Evolutionary conservation across 495 filamentous ascomycete genomes (phyloP).

Genomic region (Penicillium lividum): DNA sequence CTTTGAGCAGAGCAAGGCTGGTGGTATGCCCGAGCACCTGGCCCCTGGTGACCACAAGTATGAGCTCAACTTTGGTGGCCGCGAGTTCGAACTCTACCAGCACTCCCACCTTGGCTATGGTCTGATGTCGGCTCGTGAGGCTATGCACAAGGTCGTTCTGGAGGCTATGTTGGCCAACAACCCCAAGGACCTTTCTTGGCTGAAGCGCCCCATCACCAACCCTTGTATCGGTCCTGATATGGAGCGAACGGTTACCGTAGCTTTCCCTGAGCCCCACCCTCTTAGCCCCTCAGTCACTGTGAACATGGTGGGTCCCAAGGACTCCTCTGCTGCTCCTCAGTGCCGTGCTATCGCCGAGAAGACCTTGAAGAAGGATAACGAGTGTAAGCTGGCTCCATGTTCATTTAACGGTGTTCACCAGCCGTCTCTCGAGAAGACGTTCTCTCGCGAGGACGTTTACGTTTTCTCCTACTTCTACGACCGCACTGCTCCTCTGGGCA

Average conservation of each 20-base stretch:
- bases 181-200: conserved; percentile 54
- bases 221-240: conserved; percentile 87
- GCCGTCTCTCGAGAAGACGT: conserved; percentile 89
- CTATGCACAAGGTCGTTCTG: conserved; percentile 74
- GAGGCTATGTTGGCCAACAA: conserved; percentile 56
- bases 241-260: conserved; percentile 64
- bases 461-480: conserved; percentile 98
- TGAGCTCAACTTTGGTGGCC: conserved; percentile 83
- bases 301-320: conserved; percentile 81
- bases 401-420: conserved; percentile 98
- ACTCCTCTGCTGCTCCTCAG: conserved; percentile 70
- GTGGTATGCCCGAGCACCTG: conserved; percentile 87
- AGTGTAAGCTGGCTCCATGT: conserved; percentile 83
- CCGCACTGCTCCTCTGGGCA: conserved; percentile 85
- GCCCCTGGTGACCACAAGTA: conserved; percentile 96
- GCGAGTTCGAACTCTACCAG: conserved; percentile 92
- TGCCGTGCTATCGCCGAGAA: conserved; percentile 89
- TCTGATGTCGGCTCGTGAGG: conserved; percentile 88
- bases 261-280: conserved; percentile 60
- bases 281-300: conserved; percentile 64
- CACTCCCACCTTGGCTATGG: conserved; percentile 98
- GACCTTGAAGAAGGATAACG: conserved; percentile 82
- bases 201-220: conserved; percentile 68
- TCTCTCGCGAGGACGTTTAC: conserved; percentile 87
- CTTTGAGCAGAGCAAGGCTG: conserved; percentile 71